phyloP scores from a whole-genome alignment of 495 filamentous ascomycete species.

The Daldinia childiae region DNA sequence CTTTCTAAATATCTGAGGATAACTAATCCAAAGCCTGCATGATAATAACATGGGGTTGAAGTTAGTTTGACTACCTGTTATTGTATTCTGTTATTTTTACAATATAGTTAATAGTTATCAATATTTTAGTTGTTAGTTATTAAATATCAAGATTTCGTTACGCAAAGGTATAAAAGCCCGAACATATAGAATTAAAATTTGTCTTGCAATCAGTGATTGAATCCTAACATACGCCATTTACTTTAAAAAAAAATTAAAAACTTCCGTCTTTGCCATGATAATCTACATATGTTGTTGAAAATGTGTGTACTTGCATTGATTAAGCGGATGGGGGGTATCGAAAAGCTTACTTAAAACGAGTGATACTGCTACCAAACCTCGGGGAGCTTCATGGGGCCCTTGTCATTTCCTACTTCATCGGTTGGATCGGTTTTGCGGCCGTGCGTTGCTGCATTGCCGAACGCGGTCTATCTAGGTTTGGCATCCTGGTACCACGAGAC shows the following conservation, averaged over 20 bases:
- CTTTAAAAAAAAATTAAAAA: not conserved
- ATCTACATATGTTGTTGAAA: no score
- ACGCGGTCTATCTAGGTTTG: conserved; percentile 3
- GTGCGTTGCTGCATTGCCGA: conserved; percentile 39
- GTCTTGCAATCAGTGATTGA: not conserved
- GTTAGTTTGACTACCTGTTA: not conserved
- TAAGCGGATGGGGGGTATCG: not conserved
- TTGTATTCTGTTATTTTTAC: not conserved
- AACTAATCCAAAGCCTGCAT: not conserved
- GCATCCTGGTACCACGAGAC: not conserved
- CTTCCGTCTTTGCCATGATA: not conserved
- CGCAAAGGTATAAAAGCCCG: not conserved
- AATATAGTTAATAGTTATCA: not conserved
- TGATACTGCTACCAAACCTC: not conserved
- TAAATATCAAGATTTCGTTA: not conserved
- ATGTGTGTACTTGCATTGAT: not conserved
- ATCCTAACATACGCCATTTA: not conserved
- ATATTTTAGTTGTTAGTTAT: not conserved
- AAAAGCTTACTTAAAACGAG: not conserved
- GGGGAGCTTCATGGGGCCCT: conserved; percentile 24
- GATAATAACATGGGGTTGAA: not conserved
- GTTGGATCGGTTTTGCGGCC: conserved; percentile 22
- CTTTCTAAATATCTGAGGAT: not conserved
- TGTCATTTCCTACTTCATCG: conserved; percentile 22
- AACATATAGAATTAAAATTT: no score